phyloP scores from a whole-genome alignment of 2,329 filamentous ascomycete species.

The Colletotrichum sp. region DNA sequence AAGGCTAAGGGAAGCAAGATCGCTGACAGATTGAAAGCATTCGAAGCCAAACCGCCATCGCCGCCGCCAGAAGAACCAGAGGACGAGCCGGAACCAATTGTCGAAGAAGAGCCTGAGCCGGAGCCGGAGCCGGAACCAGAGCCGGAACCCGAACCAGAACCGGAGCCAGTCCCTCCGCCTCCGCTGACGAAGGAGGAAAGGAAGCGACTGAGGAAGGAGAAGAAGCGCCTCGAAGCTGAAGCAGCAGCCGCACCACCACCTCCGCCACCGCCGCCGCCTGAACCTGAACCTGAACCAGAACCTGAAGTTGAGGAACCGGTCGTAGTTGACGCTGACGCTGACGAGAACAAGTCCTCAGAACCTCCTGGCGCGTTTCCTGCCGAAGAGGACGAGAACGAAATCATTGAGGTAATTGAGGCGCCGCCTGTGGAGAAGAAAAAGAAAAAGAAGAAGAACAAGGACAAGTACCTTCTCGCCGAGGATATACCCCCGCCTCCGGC shows the following conservation, averaged over 20 bases:
- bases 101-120: slow-evolving; percentile 22
- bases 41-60: slow-evolving; percentile 45
- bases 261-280: slow-evolving; percentile 20
- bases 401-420: slow-evolving; percentile 57
- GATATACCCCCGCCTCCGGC: slow-evolving; percentile 37
- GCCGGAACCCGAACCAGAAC: slow-evolving; percentile 30
- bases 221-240: slow-evolving; percentile 34
- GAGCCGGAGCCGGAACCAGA: slow-evolving; percentile 24
- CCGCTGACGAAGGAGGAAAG: slow-evolving; percentile 39
- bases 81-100: slow-evolving; percentile 6
- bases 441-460: slow-evolving; percentile 47
- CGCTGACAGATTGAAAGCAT: slow-evolving; percentile 61
- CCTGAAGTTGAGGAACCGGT: slow-evolving; percentile 23
- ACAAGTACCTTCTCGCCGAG: slow-evolving; percentile 36
- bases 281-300: slow-evolving; percentile 8
- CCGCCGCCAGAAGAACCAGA: slow-evolving; percentile 35
- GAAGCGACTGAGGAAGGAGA: slow-evolving; percentile 48
- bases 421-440: slow-evolving; percentile 48
- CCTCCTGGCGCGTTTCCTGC: slow-evolving; percentile 65
- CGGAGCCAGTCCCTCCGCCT: slow-evolving; percentile 41
- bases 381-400: slow-evolving; percentile 55
- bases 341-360: slow-evolving; percentile 35
- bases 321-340: slow-evolving; percentile 25
- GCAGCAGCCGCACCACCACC: slow-evolving; percentile 2
- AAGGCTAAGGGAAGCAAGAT: slow-evolving; percentile 58